Percentiles rank a stretch among this genome's conserved stretches.
phyloP scores from a whole-genome alignment of 148 eudicot species.

The Drosera capensis region DNA sequence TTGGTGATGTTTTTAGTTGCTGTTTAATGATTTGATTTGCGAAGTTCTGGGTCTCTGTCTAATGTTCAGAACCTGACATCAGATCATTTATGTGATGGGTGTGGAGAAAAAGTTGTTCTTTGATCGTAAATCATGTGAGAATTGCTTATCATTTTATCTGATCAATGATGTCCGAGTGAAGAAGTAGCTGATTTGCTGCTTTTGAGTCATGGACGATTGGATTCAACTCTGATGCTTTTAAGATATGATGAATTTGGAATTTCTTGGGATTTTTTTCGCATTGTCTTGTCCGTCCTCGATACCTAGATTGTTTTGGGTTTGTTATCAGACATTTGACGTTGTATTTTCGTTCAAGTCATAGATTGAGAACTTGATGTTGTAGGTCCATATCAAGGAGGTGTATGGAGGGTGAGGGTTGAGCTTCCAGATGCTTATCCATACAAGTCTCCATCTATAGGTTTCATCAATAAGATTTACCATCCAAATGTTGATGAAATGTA shows the following conservation, averaged over 20 bases:
- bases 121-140: too few species aligned
- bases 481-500: slow-evolving; percentile 80
- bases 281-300: too few species aligned
- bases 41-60: slow-evolving; percentile 8
- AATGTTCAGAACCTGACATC: too few species aligned
- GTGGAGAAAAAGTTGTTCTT: too few species aligned
- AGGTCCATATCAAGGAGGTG: slow-evolving; percentile 76
- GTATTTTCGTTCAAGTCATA: not conserved
- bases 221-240: not conserved
- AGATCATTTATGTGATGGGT: too few species aligned
- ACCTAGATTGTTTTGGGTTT: not conserved
- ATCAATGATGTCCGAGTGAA: too few species aligned
- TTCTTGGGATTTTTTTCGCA: not conserved
- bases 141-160: too few species aligned
- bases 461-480: slow-evolving; percentile 63
- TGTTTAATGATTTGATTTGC: slow-evolving; percentile 5
- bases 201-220: too few species aligned
- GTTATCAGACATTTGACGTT: not conserved
- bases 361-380: slow-evolving; percentile 7
- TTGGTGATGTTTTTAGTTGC: slow-evolving; percentile 6
- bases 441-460: slow-evolving; percentile 71
- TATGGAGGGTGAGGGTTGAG: slow-evolving; percentile 68
- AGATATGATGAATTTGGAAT: not conserved
- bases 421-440: slow-evolving; percentile 77
- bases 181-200: too few species aligned